These are phyloP conservation scores for Rhizophlyctis rosea DNA, from an alignment of 192 early-diverging fungal species.

Conservation along the genomic window DNA sequence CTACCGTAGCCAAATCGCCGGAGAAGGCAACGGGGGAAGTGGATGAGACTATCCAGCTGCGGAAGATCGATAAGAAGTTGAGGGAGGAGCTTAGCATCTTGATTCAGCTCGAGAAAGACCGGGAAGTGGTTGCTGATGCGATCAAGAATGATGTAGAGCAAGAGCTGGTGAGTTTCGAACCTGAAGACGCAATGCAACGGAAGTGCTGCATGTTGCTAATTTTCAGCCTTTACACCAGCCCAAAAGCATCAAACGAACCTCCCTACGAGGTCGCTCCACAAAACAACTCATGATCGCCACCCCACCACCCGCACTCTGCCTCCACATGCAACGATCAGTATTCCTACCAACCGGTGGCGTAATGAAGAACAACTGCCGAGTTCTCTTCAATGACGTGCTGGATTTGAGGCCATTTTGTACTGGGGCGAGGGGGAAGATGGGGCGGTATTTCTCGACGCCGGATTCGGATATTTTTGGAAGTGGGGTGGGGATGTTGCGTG, in stretches of 20 bases:
- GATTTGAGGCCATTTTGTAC: constrained; percentile 78
- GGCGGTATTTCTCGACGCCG: no score
- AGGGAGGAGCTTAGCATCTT: background rate
- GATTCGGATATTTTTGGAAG: no score
- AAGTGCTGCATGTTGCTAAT: background rate
- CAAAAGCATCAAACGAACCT: constrained; percentile 7
- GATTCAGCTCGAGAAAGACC: constrained; percentile 11
- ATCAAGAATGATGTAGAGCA: constrained; percentile 27
- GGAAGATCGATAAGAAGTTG: constrained; percentile 4
- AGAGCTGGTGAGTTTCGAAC: constrained; percentile 20
- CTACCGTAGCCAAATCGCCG: no score
- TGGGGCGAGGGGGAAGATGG: constrained; percentile 55
- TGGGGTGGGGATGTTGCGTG: no score
- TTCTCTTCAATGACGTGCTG: constrained; percentile 66
- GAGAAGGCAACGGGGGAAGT: no score
- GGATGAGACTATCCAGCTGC: no score
- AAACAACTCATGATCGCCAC: constrained; percentile 87
- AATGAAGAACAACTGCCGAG: constrained; percentile 76
- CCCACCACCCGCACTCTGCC: constrained; percentile 72
- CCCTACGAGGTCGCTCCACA: constrained; percentile 39
- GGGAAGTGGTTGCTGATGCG: constrained; percentile 13
- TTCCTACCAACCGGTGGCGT: constrained; percentile 63
- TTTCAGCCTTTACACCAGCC: constrained; percentile 11
- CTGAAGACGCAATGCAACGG: no score
- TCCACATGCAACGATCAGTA: constrained; percentile 85